Evolutionary conservation across 345 rosid species (phyloP), one percentile per base, ranked within the genome.

Genomic region (Populus alba): DNA sequence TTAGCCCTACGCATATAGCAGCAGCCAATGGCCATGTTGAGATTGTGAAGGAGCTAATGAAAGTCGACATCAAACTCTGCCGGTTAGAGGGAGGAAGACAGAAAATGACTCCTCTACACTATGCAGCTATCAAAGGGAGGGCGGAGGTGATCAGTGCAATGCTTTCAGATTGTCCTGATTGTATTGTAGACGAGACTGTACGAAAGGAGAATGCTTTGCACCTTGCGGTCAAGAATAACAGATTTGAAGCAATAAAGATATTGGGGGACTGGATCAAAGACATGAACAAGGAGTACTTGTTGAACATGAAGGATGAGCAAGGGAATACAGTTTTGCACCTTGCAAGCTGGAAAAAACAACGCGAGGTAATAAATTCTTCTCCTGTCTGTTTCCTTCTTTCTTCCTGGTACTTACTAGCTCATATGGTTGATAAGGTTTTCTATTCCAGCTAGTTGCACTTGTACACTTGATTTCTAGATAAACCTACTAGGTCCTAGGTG

Each of bases 251-350:
- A 59, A 27, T 55, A 25, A 70, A 43, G 75, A 13, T 61, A 22
- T 29, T 77, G 27, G 15, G 29, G 18, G 59, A 22, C 13, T 41
- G 47, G 31, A 12, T 35, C 33, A 73, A 31, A 55, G 35, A 73
- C 37, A 55, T 11, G 29, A 73, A 73, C 31, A 73, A 57, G 51
- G 75, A 63, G 4, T 53, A 29, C 35, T 29, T 59, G 27, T 13
- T 77, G 69, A 77, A 77, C 68, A 8, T 41, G 45, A 61, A 29
- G 13, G 80, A 77, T 61, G 75, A 77, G 22, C 70, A 43, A 35
- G 75, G 75, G 18, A 77, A 77, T 61, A 62, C 80, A 10, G 47
- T 70, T 18, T 68, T 77, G 69, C 80, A 77, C n/a, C 75, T 70
- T 10, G 80, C 75, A 5, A 13, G 39, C 61, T 61, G 74, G 69